Conservation (phyloP, 2,329 filamentous ascomycete species). For the Dactylellina leptospora region DNA sequence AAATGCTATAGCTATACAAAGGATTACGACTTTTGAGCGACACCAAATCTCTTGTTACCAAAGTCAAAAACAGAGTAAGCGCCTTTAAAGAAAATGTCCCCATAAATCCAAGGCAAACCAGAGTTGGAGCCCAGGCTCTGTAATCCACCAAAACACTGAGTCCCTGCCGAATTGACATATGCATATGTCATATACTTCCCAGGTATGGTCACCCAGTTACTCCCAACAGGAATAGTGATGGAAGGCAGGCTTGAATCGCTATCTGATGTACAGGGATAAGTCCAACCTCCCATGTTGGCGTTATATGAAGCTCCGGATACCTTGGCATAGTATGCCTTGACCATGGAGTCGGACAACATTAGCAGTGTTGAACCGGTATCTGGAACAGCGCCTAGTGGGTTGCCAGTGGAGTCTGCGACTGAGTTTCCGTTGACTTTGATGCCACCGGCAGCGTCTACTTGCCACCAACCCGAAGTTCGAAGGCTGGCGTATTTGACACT, state of each 20-base stretch:
- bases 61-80: slow-evolving; percentile 88
- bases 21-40: slow-evolving; percentile 37
- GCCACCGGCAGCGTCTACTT: slow-evolving; percentile 26
- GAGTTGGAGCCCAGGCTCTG: slow-evolving; percentile 55
- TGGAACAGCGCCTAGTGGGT: slow-evolving; percentile 28
- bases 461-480: slow-evolving; percentile 19
- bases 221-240: slow-evolving; percentile 59
- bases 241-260: slow-evolving; percentile 59
- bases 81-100: slow-evolving; percentile 87
- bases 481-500: slow-evolving; percentile 63
- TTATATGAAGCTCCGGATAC: slow-evolving; percentile 60
- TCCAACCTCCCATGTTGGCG: slow-evolving; percentile 59
- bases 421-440: slow-evolving; percentile 39
- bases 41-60: slow-evolving; percentile 72
- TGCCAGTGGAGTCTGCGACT: slow-evolving; percentile 6
- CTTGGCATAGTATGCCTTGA: slow-evolving; percentile 61
- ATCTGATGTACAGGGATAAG: slow-evolving; percentile 59
- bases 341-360: slow-evolving; percentile 59
- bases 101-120: slow-evolving; percentile 66
- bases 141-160: slow-evolving; percentile 60
- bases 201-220: slow-evolving; percentile 59
- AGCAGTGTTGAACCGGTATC: slow-evolving; percentile 64
- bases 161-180: slow-evolving; percentile 51
- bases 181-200: slow-evolving; percentile 61
- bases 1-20: background rate